These are phyloP conservation scores for Candida smagusa DNA, from an alignment of 1,139 yeast species.

Conservation along the genomic window DNA sequence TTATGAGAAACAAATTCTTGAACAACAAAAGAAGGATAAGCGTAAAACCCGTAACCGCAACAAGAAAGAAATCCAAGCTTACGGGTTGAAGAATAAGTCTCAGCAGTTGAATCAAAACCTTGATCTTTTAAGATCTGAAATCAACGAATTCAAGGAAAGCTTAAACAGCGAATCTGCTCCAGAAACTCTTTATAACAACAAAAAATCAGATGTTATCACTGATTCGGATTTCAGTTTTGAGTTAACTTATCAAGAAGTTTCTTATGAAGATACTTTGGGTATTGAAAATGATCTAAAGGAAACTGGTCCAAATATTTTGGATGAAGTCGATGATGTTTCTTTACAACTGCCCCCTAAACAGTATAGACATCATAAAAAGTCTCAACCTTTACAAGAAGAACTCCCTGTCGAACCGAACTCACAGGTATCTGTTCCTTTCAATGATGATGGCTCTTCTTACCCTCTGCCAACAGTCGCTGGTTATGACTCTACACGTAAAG, in stretches of 20 bases:
- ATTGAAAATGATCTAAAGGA: constrained; percentile 24
- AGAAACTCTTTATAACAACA: constrained; percentile 7
- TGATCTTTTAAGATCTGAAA: constrained; percentile 41
- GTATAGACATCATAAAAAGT: constrained; percentile 8
- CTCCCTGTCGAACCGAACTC: neutral
- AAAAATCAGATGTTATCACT: constrained; percentile 4
- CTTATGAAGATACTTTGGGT: constrained; percentile 41
- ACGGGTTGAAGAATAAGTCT: constrained; percentile 20
- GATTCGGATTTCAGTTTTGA: constrained; percentile 41
- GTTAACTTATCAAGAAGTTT: constrained; percentile 37
- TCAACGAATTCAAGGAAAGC: constrained; percentile 47
- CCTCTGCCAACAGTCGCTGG: constrained; percentile 5
- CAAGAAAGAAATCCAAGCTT: constrained; percentile 7
- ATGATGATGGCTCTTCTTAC: constrained; percentile 6
- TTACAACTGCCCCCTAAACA: constrained; percentile 8
- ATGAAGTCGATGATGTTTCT: neutral
- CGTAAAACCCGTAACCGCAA: constrained; percentile 16
- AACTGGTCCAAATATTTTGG: neutral
- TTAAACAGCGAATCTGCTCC: constrained; percentile 26
- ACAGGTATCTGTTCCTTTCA: neutral
- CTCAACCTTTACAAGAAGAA: neutral
- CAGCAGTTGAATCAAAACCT: constrained; percentile 42
- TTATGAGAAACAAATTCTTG: constrained; percentile 9
- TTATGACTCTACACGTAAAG: constrained; percentile 1
- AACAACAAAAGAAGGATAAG: constrained; percentile 2